phyloP scores from a whole-genome alignment of 345 rosid species.

The Orychophragmus violaceus region DNA sequence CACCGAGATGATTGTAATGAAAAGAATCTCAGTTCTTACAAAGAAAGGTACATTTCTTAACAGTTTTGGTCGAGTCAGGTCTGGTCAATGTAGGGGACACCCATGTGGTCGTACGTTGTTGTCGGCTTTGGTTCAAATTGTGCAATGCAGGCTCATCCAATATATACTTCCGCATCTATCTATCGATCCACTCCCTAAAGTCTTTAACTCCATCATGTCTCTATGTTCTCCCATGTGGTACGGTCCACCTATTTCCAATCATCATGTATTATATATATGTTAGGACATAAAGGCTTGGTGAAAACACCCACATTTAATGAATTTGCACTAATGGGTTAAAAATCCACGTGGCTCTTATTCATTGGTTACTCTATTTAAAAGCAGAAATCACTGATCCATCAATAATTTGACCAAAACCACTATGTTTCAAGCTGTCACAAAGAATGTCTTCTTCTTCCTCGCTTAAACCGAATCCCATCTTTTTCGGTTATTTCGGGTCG shows the following conservation, averaged over 20 bases:
- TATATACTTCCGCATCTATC: not conserved
- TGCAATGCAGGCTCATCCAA: not conserved
- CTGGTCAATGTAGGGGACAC: not conserved
- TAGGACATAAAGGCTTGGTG: not conserved
- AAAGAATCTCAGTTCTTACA: not conserved
- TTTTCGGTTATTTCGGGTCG: no score
- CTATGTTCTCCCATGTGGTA: slow-evolving; percentile 17
- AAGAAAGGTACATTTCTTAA: not conserved
- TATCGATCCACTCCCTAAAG: not conserved
- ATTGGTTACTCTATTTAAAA: slow-evolving; percentile 1
- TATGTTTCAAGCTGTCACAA: slow-evolving; percentile 62
- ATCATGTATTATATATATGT: not conserved
- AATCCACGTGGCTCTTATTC: slow-evolving; percentile 4
- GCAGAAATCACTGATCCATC: not conserved
- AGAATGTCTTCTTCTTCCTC: slow-evolving; percentile 28
- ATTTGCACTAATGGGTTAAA: not conserved
- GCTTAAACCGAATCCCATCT: no score
- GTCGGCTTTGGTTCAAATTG: not conserved
- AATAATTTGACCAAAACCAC: slow-evolving; percentile 26
- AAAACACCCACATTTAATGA: not conserved
- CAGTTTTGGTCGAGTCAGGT: not conserved
- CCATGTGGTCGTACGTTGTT: not conserved
- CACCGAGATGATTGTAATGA: not conserved
- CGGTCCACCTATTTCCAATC: slow-evolving; percentile 16
- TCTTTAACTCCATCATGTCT: not conserved